phyloP scores from a whole-genome alignment of 306 rosid genomes.

The Vigna angularis region DNA sequence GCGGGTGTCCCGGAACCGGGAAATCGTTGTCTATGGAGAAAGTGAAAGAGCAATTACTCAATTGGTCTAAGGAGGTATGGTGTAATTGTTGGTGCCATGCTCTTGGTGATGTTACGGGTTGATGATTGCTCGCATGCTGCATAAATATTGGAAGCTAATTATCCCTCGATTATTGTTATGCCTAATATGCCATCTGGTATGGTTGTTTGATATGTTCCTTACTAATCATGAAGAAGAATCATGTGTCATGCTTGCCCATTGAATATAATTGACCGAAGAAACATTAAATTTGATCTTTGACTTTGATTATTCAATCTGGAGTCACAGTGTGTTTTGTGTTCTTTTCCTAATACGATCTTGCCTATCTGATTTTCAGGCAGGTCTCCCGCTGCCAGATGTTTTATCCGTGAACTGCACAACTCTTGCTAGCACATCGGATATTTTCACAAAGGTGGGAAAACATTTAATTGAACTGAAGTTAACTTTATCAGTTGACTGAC shows the following conservation, averaged over 20 bases:
- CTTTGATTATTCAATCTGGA: neutral
- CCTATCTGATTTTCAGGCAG: conserved; percentile 53
- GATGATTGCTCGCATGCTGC: neutral
- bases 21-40: conserved; percentile 82
- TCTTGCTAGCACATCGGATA: conserved; percentile 72
- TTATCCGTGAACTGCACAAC: conserved; percentile 76
- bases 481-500: conserved; percentile 36
- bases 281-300: neutral
- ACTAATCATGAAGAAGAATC: neutral
- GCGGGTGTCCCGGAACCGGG: conserved; percentile 96
- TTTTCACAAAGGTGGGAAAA: conserved; percentile 74
- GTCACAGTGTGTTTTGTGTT: neutral
- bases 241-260: neutral
- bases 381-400: conserved; percentile 65
- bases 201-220: neutral
- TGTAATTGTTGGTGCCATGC: neutral
- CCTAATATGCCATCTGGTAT: neutral
- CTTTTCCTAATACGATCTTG: conserved; percentile 23
- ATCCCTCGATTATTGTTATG: neutral
- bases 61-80: conserved; percentile 73
- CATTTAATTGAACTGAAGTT: conserved; percentile 3
- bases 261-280: neutral
- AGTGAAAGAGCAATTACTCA: conserved; percentile 59
- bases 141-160: neutral
- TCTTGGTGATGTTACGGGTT: neutral